Percentiles rank a stretch among this genome's conserved stretches.
phyloP scores from a whole-genome alignment of 2,329 filamentous ascomycete species.

The Dothideomycetidae sp. region DNA sequence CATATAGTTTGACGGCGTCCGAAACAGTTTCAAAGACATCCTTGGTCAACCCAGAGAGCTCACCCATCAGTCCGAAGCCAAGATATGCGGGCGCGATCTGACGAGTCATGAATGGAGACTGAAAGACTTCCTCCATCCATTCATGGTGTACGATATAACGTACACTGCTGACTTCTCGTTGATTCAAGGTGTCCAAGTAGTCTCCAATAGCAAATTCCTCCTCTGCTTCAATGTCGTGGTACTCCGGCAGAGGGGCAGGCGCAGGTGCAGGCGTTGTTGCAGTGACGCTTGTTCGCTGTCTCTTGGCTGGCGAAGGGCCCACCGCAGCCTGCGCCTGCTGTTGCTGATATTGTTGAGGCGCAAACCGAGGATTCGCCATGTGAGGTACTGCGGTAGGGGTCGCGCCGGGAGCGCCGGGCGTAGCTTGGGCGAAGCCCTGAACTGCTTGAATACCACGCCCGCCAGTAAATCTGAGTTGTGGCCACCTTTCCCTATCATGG shows the following conservation, averaged over 20 bases:
- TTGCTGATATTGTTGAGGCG: slow-evolving; percentile 13
- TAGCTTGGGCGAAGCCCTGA: background rate
- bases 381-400: slow-evolving; percentile 13
- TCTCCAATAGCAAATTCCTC: slow-evolving; percentile 81
- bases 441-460: slow-evolving; percentile 13
- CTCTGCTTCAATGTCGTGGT: slow-evolving; percentile 59
- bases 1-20: slow-evolving; percentile 61
- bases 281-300: slow-evolving; percentile 20
- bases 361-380: slow-evolving; percentile 13
- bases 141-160: slow-evolving; percentile 92
- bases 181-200: slow-evolving; percentile 76
- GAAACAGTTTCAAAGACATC: slow-evolving; percentile 55
- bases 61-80: slow-evolving; percentile 63
- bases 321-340: slow-evolving; percentile 9
- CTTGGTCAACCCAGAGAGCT: slow-evolving; percentile 65
- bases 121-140: slow-evolving; percentile 97
- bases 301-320: slow-evolving; percentile 33
- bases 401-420: slow-evolving; percentile 1
- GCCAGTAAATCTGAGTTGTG: slow-evolving; percentile 58
- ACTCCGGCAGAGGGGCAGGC: slow-evolving; percentile 29
- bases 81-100: slow-evolving; percentile 82
- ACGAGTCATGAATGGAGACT: slow-evolving; percentile 71
- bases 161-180: slow-evolving; percentile 72
- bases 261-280: slow-evolving; percentile 10
- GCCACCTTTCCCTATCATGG: slow-evolving; percentile 79